Base-by-base conservation (phyloP, 129 eudicot genomes). In the Logfia minima region DNA sequence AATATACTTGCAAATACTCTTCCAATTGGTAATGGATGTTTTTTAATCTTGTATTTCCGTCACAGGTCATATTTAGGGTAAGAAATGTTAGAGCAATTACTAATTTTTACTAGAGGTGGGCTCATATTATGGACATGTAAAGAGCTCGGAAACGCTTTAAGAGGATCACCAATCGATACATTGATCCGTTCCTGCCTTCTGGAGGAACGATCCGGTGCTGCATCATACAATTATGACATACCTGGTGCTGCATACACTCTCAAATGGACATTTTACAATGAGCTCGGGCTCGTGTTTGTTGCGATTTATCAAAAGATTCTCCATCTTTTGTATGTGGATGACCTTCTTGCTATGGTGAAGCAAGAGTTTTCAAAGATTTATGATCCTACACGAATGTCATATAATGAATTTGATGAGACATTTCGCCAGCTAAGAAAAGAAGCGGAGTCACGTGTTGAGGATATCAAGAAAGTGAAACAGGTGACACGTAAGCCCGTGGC, bases 51-150 rank as follows among this genome's bases (percentile, higher is more conserved):
- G 48, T 41, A 41, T 9, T 9, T 9, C 48, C 10, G 48, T 41
- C 10, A 14, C 14, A 41, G 48, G 48, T 41, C 14, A 58, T 55
- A 24, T 60, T 69, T 68, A 80, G 82, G 58, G 73, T 60, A 68
- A 63, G 82, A 75, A 51, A 93, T 93, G 98, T 93, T 93, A 83
- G 97, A 91, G 80, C 96, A 93, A 79, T 83, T 93, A 79, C 82
- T 93, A 58, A 89, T 93, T n/a, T 93, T 93, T 41, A 88, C 97
- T 4, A 86, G 98, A 79, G 98, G 98, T 43, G 99, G 97, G 3
- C 76, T 91, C 53, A 91, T 95, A 86, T 94, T 95, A 88, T 95
- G 99, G 99, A 89, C 97, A 2, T 95, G 99, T 78, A 91, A 89
- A 65, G 97, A 95, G 86, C 87, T 95, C 13, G 96, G 97, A 66